Evolutionary conservation across 257 asterid species (phyloP).

Genomic region (Solanum sejunctum): DNA sequence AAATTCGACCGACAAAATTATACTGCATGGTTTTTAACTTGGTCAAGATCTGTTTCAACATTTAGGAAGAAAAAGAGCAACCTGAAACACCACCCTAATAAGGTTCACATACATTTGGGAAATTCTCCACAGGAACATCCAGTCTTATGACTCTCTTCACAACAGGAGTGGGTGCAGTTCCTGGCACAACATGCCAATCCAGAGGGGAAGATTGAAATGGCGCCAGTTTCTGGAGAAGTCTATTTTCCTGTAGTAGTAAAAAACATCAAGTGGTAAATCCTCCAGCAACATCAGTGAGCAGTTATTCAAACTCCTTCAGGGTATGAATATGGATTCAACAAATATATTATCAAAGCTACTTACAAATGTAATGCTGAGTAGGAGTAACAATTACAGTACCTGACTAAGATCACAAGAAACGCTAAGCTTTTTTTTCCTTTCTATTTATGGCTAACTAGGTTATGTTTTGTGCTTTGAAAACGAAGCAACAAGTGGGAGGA

Average conservation of each 20-base stretch:
- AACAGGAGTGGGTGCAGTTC: slow-evolving; percentile 39
- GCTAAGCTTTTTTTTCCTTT: neutral
- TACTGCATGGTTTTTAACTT: slow-evolving; percentile 31
- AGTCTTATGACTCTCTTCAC: slow-evolving; percentile 64
- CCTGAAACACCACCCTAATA: neutral
- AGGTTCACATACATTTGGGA: slow-evolving; percentile 47
- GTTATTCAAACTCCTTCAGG: neutral
- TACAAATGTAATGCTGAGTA: neutral
- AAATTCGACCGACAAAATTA: slow-evolving; percentile 77
- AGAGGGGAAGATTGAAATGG: slow-evolving; percentile 43
- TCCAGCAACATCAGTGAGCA: neutral
- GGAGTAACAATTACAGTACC: neutral
- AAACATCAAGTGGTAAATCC: neutral
- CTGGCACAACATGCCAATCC: slow-evolving; percentile 43
- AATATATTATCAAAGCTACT: neutral
- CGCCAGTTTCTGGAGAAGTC: slow-evolving; percentile 43
- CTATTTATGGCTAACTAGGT: neutral
- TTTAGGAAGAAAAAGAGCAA: neutral
- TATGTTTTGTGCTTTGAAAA: neutral
- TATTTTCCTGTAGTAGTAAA: slow-evolving; percentile 37
- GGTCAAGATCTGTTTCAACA: neutral
- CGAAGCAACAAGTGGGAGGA: neutral
- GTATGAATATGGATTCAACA: neutral
- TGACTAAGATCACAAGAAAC: neutral
- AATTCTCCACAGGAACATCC: slow-evolving; percentile 71